A percentile compares a stretch with the other conserved stretches of the same genome.
Evolutionary conservation across 2,329 filamentous ascomycete genomes (phyloP).

Genomic region (Ophiocordyceps camponoti-saundersi): DNA sequence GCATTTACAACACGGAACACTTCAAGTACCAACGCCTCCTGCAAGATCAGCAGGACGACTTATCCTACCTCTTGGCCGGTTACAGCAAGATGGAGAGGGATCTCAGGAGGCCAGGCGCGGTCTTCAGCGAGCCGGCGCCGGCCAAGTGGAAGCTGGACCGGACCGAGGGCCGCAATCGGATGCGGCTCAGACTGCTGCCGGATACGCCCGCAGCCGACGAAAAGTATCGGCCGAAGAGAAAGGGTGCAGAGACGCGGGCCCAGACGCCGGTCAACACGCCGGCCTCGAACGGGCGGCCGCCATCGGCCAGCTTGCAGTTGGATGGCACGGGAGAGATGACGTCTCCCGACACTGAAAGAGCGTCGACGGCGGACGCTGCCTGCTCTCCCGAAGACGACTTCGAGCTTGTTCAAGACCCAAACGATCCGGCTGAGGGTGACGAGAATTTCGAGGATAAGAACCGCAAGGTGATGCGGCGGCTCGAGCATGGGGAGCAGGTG

Average conservation of each 20-base stretch:
- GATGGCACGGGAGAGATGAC: slow-evolving; percentile 6
- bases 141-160: slow-evolving; percentile 86
- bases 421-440: slow-evolving; percentile 57
- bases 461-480: slow-evolving; percentile 85
- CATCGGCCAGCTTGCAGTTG: slow-evolving; percentile 7
- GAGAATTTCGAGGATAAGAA: slow-evolving; percentile 93
- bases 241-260: slow-evolving; percentile 27
- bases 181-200: slow-evolving; percentile 75
- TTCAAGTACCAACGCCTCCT: slow-evolving; percentile 76
- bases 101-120: slow-evolving; percentile 60
- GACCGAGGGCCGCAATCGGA: slow-evolving; percentile 87
- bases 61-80: slow-evolving; percentile 56
- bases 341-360: slow-evolving; percentile 9
- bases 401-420: slow-evolving; percentile 87
- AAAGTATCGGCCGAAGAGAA: slow-evolving; percentile 73
- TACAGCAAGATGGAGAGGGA: slow-evolving; percentile 68
- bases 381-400: slow-evolving; percentile 65
- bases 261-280: slow-evolving; percentile 10
- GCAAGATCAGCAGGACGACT: slow-evolving; percentile 88
- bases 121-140: slow-evolving; percentile 50
- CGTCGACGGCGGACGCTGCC: slow-evolving; percentile 5
- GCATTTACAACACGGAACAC: slow-evolving; percentile 83
- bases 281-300: slow-evolving; percentile 5
- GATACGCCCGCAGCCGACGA: slow-evolving; percentile 53
- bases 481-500: slow-evolving; percentile 80